Base-by-base conservation (phyloP, 768 basidiomycete genomes). In the Lepiota brunneoincarnata region DNA sequence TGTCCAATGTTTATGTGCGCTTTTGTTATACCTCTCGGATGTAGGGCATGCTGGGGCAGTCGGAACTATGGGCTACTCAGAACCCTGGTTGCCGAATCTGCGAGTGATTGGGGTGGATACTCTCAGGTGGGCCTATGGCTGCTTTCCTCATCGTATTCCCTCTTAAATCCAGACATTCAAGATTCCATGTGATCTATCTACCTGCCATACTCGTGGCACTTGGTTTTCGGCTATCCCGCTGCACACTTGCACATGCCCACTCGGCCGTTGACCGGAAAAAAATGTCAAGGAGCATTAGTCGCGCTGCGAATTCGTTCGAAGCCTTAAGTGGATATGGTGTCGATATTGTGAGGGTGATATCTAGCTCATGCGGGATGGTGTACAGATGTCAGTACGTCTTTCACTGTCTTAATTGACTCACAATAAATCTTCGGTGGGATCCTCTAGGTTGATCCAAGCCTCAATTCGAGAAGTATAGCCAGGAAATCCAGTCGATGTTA, bases 81-180 rank as follows among this genome's bases (percentile, higher is more conserved):
- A 56, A 9, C 67, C 69, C 17, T 97, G 94, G 94, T 91, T 93
- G 2, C 86, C 86, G 0, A 81, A 94, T 59, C 68, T 93, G 3
- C 91, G 94, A 62, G 77, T 95, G 31, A 84, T 97, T n/a, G 93
- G 93, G 1, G 95, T 95, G 62, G 93, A 97, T 60, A 97, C 95
- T 60, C 74, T 93, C 38, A 78, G 88, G 84, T 90, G 55, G 24
- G 73, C 61, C 11, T 20, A 18, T 26, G 23, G 42, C 44, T 21
- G 34, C 28, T 55, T 21, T 1, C n/a, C 20, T 17, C 17, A 6
- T 18, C 26, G 45, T 43, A 45, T 58, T 35, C 48, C 38, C 48
- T 17, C 40, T 36, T n/a, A n/a, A 34, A 56, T 45, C n/a, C 26
- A 49, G 23, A 18, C 38, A 3, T 4, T 2, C 58, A 90, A n/a